Base-by-base conservation (phyloP, 176 grass and related monocot genomes). In the Tuctoria greenei region DNA sequence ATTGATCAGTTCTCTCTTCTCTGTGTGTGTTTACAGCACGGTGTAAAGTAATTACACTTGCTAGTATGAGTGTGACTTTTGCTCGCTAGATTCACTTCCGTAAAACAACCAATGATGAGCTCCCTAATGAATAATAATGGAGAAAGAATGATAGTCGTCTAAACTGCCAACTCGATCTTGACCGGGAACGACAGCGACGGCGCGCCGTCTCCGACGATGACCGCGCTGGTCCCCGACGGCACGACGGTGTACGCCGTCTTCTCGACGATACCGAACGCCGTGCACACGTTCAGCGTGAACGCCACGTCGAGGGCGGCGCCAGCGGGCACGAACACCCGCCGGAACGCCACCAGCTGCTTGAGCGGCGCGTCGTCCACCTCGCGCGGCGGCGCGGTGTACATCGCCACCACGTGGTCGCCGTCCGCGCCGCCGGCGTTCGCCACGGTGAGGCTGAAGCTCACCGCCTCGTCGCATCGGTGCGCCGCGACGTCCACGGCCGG, bases 11-110 rank as follows among this genome's bases (percentile, higher is more conserved):
- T 66, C n/a, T n/a, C n/a, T n/a, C n/a, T n/a, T 28, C 43, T 66
- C 13, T 44, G 66, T 67, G 31, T 31, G 31, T 31, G 31, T 43
- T 10, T 66, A 11, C 64, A 73, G 46, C 69, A n/a, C 24, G 16
- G 81, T 83, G 81, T 83, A 83, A 83, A 16, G 8, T 83, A 76
- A 79, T 79, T 79, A 85, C 76, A 79, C 76, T 67, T 80, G 61
- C 75, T 66, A 70, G 43, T 46, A 16, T 1, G 2, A 15, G 45
- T 24, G 10, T 24, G 17, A 63, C 10, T 35, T 70, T 14, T 40
- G 41, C 16, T 34, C 25, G 15, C 4, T 4, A 17, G 42, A 4
- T 10, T 36, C 9, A 78, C 64, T 25, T 15, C 24, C 41, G 14
- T 40, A 65, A 73, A 58, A 59, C 17, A 31, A 28, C 21, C 16